A percentile compares a stretch with the other conserved stretches of the same genome.
Conservation (phyloP, 2,329 filamentous ascomycete genomes). For the Aspergillus sp. region DNA sequence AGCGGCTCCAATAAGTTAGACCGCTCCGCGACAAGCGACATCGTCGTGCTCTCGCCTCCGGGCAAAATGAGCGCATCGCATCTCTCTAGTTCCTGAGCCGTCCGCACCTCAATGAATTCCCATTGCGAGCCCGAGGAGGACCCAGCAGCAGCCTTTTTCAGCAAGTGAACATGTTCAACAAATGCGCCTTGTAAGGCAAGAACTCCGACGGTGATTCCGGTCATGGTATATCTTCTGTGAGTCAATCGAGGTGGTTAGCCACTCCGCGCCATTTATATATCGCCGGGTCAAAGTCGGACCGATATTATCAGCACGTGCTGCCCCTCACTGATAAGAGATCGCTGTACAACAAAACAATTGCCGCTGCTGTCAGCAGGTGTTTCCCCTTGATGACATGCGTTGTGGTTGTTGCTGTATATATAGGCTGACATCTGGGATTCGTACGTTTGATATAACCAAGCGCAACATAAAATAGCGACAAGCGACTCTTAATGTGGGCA, state of each 20-base stretch:
- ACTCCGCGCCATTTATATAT: slow-evolving; percentile 4
- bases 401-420: not conserved
- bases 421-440: not conserved
- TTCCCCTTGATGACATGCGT: not conserved
- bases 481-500: not conserved
- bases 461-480: not conserved
- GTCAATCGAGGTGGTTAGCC: slow-evolving; percentile 5
- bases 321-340: slow-evolving; percentile 10
- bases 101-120: slow-evolving; percentile 73
- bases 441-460: not conserved
- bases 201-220: slow-evolving; percentile 51
- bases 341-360: not conserved
- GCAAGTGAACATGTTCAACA: slow-evolving; percentile 72
- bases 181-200: slow-evolving; percentile 88
- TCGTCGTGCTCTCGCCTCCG: slow-evolving; percentile 90
- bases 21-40: slow-evolving; percentile 77
- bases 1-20: slow-evolving; percentile 77
- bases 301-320: slow-evolving; percentile 17
- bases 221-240: slow-evolving; percentile 16
- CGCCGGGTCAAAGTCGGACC: slow-evolving; percentile 8
- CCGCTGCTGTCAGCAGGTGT: not conserved
- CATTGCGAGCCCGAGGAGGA: slow-evolving; percentile 42
- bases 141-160: slow-evolving; percentile 59
- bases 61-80: slow-evolving; percentile 86
- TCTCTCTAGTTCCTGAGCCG: slow-evolving; percentile 57